Conservation (phyloP, 2,329 filamentous ascomycete species). For the Davidsoniella virescens region DNA sequence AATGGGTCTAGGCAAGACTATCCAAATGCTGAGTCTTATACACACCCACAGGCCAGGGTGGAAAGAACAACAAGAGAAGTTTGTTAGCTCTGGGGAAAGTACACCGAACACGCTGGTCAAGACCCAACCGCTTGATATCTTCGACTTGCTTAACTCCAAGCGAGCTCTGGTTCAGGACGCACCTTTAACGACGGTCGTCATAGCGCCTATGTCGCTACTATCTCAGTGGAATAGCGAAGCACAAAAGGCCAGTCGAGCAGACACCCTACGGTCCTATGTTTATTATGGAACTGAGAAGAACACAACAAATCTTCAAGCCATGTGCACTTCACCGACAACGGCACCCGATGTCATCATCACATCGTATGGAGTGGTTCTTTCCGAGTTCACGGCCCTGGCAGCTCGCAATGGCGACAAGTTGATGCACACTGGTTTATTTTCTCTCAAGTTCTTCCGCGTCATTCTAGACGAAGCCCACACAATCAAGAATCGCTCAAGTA, state of each 20-base stretch:
- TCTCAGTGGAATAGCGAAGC: constrained; percentile 95
- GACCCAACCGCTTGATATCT: neutral
- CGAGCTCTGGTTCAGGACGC: constrained; percentile 39
- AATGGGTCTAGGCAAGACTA: constrained; percentile 96
- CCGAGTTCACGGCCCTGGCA: constrained; percentile 46
- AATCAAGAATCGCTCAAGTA: constrained; percentile 81
- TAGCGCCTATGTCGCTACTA: constrained; percentile 95
- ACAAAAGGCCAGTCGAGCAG: constrained; percentile 71
- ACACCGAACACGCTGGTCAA: neutral
- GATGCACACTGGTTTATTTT: constrained; percentile 63
- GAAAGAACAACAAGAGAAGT: neutral
- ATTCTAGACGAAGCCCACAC: constrained; percentile 92
- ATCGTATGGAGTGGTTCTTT: constrained; percentile 81
- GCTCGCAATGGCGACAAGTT: constrained; percentile 43
- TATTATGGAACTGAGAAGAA: constrained; percentile 87
- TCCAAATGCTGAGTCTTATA: constrained; percentile 90
- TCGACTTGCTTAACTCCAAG: constrained; percentile 2
- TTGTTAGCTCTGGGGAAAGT: too few relatives aligned
- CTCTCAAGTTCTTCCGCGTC: constrained; percentile 81
- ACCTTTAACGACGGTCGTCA: constrained; percentile 78
- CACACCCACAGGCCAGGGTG: constrained; percentile 50
- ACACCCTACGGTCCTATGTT: constrained; percentile 67
- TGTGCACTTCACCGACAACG: constrained; percentile 63
- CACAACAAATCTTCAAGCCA: constrained; percentile 53
- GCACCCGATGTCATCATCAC: constrained; percentile 89